These are phyloP conservation scores for Acanthamoeba castellanii DNA, from an alignment of 208 protist species.

Conservation along the genomic window DNA sequence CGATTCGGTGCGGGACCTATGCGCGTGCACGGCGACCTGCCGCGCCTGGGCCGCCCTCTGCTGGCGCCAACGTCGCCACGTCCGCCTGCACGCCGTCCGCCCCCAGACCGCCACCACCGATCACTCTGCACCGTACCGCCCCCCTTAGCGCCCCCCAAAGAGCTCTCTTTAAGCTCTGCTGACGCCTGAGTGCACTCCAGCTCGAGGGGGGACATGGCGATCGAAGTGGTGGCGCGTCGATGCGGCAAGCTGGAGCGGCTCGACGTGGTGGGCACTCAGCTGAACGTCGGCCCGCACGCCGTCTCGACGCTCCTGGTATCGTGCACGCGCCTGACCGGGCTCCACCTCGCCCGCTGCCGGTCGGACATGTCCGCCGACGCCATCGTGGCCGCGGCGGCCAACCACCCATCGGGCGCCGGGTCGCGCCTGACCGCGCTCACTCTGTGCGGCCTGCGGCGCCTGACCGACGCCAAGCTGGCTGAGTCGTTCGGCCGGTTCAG, in stretches of 20 bases:
- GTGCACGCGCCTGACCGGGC: background rate
- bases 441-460: background rate
- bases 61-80: background rate
- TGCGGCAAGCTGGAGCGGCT: slow-evolving; percentile 25
- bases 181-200: background rate
- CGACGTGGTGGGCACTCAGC: background rate
- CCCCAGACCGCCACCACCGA: background rate
- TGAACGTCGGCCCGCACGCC: background rate
- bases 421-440: background rate
- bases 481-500: background rate
- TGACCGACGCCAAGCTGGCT: background rate
- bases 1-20: background rate
- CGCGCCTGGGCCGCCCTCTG: slow-evolving; percentile 14
- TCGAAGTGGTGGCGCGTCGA: background rate
- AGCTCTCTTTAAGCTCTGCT: background rate
- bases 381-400: background rate
- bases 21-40: background rate
- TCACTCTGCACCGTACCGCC: background rate
- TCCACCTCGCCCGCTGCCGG: background rate
- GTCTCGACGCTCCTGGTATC: background rate
- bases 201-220: background rate
- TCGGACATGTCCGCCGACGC: background rate
- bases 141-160: background rate
- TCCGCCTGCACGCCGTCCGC: background rate
- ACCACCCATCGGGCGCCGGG: background rate